Evolutionary conservation across 352 stramenopile species (phyloP).

Genomic region (Globisporangium abappressorium): DNA sequence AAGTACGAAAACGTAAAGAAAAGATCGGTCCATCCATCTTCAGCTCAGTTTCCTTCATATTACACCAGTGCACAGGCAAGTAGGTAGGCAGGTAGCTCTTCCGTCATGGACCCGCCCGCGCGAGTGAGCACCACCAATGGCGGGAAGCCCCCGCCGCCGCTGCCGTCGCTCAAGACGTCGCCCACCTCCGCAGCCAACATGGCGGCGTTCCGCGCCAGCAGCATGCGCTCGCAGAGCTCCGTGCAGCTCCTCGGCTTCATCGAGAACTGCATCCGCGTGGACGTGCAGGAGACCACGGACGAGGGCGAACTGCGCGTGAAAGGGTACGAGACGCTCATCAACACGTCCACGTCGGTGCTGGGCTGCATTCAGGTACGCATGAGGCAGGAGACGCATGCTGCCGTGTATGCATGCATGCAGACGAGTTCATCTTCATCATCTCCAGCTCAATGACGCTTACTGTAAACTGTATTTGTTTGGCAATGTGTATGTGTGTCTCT

Average conservation of each 20-base stretch:
- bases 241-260: constrained; percentile 85
- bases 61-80: not conserved
- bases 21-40: constrained; percentile 1
- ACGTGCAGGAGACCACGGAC: constrained; percentile 50
- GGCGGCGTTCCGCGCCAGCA: constrained; percentile 23
- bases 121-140: constrained; percentile 1
- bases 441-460: not conserved
- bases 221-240: constrained; percentile 70
- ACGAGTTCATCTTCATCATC: not conserved
- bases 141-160: not conserved
- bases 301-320: constrained; percentile 68
- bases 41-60: not conserved
- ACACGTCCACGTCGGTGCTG: constrained; percentile 64
- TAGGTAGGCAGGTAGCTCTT: no score
- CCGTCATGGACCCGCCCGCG: not conserved
- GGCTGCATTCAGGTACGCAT: constrained; percentile 55
- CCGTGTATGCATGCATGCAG: not conserved
- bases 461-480: not conserved
- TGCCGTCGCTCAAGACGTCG: constrained; percentile 7
- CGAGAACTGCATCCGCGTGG: constrained; percentile 46
- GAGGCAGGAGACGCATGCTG: not conserved
- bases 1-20: not conserved
- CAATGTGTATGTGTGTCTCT: not conserved
- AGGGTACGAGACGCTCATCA: constrained; percentile 73
- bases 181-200: constrained; percentile 9